Evolutionary conservation across 331 rosid genomes (phyloP), one percentile per base, ranked within the genome.

Genomic region (Malus hybrid): DNA sequence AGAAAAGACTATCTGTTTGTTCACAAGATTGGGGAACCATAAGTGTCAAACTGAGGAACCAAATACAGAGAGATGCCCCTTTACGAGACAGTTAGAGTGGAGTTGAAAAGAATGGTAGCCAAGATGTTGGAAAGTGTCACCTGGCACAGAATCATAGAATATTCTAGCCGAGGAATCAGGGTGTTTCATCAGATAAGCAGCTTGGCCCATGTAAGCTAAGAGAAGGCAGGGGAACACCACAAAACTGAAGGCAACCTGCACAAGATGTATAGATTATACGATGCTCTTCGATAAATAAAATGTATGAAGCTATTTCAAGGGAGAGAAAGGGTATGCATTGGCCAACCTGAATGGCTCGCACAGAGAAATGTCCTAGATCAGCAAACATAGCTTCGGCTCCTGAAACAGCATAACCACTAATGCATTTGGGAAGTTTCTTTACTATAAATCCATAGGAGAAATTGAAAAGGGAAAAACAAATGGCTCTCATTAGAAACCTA

Each of bases 331-430:
- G 44, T 60, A 57, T 55, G 54, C 48, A 31, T 32, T 34, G 31
- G 22, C 57, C 74, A 64, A 85, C 91, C 91, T 87, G 89, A 78
- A 85, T 92, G 77, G 99, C 80, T 15, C 68, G 90, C 77, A 94
- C 96, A 75, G 93, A 81, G 81, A 94, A 94, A 86, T 92, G 97
- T 70, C 99, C 97, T 32, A 94, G 86, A 87, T 94, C 99, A 67
- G 97, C 97, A 86, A 94, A 94, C 99, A 94, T 94, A 60, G 96
- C 99, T 87, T 94, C 99, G 28, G 97, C 93, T 69, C 99, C 97
- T 94, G 88, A 63, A 79, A 61, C 28, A 27, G 81, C 79, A 86
- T 61, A 63, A 29, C 70, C 48, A 44, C 24, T 24, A 24, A 24
- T 24, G 24, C 65, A 44, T 12, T 24, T 46, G 29, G 50, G 32